A percentile compares a stretch with the other conserved stretches of the same genome.
Evolutionary conservation across 441 rosid genomes (phyloP).

Genomic region (Biscutella auriculata): DNA sequence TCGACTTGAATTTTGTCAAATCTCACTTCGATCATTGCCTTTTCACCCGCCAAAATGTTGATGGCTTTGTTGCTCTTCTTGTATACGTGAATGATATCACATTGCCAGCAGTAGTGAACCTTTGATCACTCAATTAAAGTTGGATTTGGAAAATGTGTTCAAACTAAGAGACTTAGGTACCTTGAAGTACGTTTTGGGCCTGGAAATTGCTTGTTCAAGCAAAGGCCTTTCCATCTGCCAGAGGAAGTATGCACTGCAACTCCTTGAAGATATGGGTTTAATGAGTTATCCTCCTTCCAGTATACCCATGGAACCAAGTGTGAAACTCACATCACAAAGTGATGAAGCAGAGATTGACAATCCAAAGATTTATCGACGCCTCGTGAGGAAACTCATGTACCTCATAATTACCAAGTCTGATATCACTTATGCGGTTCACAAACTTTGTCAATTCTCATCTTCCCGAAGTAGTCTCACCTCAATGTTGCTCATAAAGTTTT

Average conservation of each 20-base stretch:
- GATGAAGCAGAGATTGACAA: not conserved
- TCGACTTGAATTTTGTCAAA: not conserved
- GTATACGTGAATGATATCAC: not conserved
- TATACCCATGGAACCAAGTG: not conserved
- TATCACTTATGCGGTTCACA: too few species aligned
- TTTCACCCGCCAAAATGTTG: not conserved
- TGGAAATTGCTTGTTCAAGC: not conserved
- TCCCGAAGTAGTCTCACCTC: too few species aligned
- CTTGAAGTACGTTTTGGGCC: not conserved
- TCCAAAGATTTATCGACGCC: not conserved
- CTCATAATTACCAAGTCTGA: too few species aligned
- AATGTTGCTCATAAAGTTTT: too few species aligned
- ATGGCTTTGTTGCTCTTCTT: not conserved
- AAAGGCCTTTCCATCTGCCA: accelerated
- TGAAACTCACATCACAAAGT: not conserved
- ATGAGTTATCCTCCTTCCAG: not conserved
- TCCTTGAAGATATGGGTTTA: not conserved
- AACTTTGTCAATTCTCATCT: too few species aligned
- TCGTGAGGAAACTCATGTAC: too few species aligned
- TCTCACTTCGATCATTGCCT: not conserved
- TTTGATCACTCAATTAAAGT: not conserved
- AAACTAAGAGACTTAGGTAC: not conserved
- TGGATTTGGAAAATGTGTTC: not conserved
- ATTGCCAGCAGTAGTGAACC: not conserved
- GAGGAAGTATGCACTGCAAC: not conserved